phyloP scores from a whole-genome alignment of 1,284 basidiomycete genomes.

The Apiotrichum porosum region DNA sequence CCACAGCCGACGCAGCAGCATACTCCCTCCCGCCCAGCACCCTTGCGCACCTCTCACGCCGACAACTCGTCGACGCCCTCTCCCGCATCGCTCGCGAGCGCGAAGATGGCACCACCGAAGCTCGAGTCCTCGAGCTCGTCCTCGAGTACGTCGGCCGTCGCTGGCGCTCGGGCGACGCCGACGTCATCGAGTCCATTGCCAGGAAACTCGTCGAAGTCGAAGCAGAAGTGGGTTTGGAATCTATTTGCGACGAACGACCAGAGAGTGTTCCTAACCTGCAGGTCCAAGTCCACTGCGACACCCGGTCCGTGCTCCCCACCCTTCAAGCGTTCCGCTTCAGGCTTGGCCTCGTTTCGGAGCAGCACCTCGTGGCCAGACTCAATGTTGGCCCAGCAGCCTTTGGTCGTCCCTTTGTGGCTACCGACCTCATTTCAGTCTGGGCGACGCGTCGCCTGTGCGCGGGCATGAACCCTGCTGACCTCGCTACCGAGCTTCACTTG shows the following conservation, averaged over 20 bases:
- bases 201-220: conserved; percentile 41
- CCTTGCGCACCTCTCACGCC: conserved; percentile 19
- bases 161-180: conserved; percentile 22
- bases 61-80: conserved; percentile 30
- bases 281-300: conserved; percentile 17
- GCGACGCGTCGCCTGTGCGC: conserved; percentile 22
- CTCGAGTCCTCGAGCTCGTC: conserved; percentile 19
- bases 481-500: conserved; percentile 13
- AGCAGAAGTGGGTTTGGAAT: conserved; percentile 27
- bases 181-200: conserved; percentile 25
- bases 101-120: neutral
- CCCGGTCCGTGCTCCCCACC: conserved; percentile 17
- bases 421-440: conserved; percentile 19
- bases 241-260: conserved; percentile 7
- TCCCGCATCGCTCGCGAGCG: conserved; percentile 11
- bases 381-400: conserved; percentile 8
- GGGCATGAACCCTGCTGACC: conserved; percentile 9
- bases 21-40: conserved; percentile 9
- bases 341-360: conserved; percentile 25
- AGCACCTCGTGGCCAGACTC: conserved; percentile 9
- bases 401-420: neutral
- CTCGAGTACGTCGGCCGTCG: conserved; percentile 32
- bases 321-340: conserved; percentile 27
- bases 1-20: neutral
- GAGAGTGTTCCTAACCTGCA: too few species aligned